Conservation (phyloP, 2,329 filamentous ascomycete species). For the Penicillium glabrum region DNA sequence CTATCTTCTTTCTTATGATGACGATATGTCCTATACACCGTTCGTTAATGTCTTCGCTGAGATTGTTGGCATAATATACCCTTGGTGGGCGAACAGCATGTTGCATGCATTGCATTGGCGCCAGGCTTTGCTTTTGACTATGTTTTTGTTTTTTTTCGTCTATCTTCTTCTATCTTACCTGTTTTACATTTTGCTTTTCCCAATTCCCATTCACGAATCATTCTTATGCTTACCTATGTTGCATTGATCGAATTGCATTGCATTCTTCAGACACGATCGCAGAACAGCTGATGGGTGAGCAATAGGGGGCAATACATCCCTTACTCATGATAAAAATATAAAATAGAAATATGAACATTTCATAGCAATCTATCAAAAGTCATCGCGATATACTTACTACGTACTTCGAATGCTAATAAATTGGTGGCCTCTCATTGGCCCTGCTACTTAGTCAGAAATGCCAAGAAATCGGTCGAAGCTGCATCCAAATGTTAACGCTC, state of each 20-base stretch:
- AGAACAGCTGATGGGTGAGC: background rate
- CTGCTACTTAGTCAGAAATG: slow-evolving; percentile 23
- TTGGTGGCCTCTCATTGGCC: slow-evolving; percentile 7
- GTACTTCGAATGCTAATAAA: slow-evolving; percentile 3
- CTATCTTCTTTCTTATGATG: slow-evolving; percentile 4
- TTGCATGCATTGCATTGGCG: slow-evolving; percentile 27
- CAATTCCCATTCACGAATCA: background rate
- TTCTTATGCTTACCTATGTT: background rate
- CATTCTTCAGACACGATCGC: background rate
- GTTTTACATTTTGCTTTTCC: background rate
- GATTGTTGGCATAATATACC: slow-evolving; percentile 32
- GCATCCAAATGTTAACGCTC: slow-evolving; percentile 13
- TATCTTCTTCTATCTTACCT: background rate
- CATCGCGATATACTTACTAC: too few species aligned
- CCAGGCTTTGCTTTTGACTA: slow-evolving; percentile 4
- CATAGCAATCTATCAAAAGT: background rate
- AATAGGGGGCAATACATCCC: background rate
- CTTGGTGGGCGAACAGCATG: slow-evolving; percentile 15
- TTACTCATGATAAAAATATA: background rate
- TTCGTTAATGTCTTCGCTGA: slow-evolving; percentile 16
- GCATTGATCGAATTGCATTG: background rate
- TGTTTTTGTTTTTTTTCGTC: background rate
- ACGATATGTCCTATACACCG: slow-evolving; percentile 7
- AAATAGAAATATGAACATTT: background rate
- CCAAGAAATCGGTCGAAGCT: slow-evolving; percentile 17